phyloP scores from a whole-genome alignment of 495 filamentous ascomycete genomes.

The Hyaloscypha variabilis region DNA sequence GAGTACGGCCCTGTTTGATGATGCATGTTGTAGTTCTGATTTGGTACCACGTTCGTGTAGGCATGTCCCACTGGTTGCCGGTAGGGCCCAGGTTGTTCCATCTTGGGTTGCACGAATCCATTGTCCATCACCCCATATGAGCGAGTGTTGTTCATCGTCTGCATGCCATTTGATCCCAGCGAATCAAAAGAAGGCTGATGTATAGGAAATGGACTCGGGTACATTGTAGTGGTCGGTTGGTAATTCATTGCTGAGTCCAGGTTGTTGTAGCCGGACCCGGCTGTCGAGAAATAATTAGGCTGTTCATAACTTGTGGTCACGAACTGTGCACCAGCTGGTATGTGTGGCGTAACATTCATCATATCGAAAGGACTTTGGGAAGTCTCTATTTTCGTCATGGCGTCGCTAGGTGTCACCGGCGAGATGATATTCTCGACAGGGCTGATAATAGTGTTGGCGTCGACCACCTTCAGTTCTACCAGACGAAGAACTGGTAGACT shows the following conservation, averaged over 20 bases:
- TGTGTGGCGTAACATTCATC: constrained; percentile 27
- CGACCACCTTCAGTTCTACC: constrained; percentile 60
- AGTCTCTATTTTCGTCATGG: constrained; percentile 23
- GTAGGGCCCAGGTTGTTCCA: constrained; percentile 15
- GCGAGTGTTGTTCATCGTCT: constrained; percentile 21
- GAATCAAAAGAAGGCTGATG: constrained; percentile 20
- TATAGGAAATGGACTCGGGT: constrained; percentile 21
- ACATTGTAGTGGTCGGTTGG: constrained; percentile 20
- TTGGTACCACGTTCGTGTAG: constrained; percentile 16
- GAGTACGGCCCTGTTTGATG: constrained; percentile 20
- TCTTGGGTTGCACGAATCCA: constrained; percentile 21
- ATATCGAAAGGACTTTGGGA: constrained; percentile 28
- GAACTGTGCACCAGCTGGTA: constrained; percentile 21
- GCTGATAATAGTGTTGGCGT: constrained; percentile 63
- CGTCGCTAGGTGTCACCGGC: constrained; percentile 27
- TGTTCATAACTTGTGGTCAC: constrained; percentile 16
- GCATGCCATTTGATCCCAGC: constrained; percentile 16
- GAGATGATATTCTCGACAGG: constrained; percentile 55
- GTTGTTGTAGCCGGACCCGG: constrained; percentile 9
- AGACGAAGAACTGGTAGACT: constrained; percentile 82
- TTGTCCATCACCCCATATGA: constrained; percentile 17
- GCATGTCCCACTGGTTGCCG: constrained; percentile 21
- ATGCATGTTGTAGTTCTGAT: constrained; percentile 18
- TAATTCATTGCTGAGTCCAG: constrained; percentile 19
- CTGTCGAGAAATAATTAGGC: constrained; percentile 16